These are phyloP conservation scores for Trypanosoma grayi DNA, from an alignment of 208 protist genomes.

Conservation along the genomic window DNA sequence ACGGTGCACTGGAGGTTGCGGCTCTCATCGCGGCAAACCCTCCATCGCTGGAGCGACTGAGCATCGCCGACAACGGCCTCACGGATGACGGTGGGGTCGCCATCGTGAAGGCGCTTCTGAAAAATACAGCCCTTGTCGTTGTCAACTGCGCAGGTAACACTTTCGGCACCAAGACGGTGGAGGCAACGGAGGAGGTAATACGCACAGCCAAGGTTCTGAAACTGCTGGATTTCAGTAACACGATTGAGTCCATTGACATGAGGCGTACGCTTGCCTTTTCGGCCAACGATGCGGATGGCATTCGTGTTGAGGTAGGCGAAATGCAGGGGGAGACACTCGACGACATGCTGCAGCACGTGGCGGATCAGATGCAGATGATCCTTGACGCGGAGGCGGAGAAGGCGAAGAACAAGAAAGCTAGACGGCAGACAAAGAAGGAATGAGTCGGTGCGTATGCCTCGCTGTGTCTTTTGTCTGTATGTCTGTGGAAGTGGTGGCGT, in stretches of 20 bases:
- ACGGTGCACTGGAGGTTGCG: slow-evolving; percentile 69
- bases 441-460: too few relatives aligned
- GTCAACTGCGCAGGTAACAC: slow-evolving; percentile 57
- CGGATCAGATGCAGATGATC: slow-evolving; percentile 70
- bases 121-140: slow-evolving; percentile 56
- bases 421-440: neutral
- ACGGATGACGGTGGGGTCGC: slow-evolving; percentile 52
- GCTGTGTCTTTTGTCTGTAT: too few relatives aligned
- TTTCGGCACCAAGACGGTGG: slow-evolving; percentile 60
- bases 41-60: slow-evolving; percentile 52
- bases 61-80: slow-evolving; percentile 69
- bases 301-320: slow-evolving; percentile 73
- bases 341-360: slow-evolving; percentile 40
- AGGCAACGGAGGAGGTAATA: slow-evolving; percentile 43
- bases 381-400: slow-evolving; percentile 63
- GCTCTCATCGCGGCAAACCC: slow-evolving; percentile 56
- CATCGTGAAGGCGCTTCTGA: slow-evolving; percentile 51
- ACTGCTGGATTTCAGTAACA: slow-evolving; percentile 66
- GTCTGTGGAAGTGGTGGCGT: too few relatives aligned
- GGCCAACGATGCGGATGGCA: slow-evolving; percentile 59
- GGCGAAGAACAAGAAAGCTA: slow-evolving; percentile 15
- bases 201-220: slow-evolving; percentile 60
- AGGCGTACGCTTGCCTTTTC: slow-evolving; percentile 51
- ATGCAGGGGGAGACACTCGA: slow-evolving; percentile 35
- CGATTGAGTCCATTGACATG: slow-evolving; percentile 51